Base-by-base conservation (phyloP, 1,284 basidiomycete species). In the Lentinula novae-zelandiae region DNA sequence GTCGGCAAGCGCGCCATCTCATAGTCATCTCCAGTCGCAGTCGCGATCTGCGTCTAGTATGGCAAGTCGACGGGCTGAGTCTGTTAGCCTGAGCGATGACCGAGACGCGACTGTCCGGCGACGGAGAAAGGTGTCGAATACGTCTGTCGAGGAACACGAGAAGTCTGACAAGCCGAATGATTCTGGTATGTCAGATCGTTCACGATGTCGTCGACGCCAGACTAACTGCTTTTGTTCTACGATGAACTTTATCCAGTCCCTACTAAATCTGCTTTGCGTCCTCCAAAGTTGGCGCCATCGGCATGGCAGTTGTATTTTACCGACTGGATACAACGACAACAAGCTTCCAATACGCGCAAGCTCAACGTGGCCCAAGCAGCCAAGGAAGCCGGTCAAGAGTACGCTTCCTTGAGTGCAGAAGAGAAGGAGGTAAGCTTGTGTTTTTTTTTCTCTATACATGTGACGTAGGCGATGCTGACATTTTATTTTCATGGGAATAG, bases 301-400 rank as follows among this genome's bases (percentile, higher is more conserved):
- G 93, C 95, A 49, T 98, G 95, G 95, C 95, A 98, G 75, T 83
- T 98, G 57, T 98, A 95, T 78, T 97, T 98, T 75, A 95, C 93
- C 42, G 94, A 97, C 73, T 95, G 94, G 86, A 93, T 98, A 67
- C 89, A 92, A 73, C 85, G 88, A 70, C 93, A 95, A 73, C 95
- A 95, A 77, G 85, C 86, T 66, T 82, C 83, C 46, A 87, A 83
- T 65, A 84, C 82, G 52, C 81, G 90, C 65, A 95, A 96, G 76
- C 84, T 98, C 55, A 97, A 98, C 73, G 95, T 98, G 62, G 95
- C 95, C 7, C 93, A 96, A 73, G 93, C 95, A 44, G 95, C 95
- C 66, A 96, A 96, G 75, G 95, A 96, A 71, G 95, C 95, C 46
- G 95, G 94, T 51, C 86, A 89, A 69, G 92, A 94, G 69, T 98